Conservation (phyloP, 2,329 filamentous ascomycete genomes). For the Seiridium unicorne region DNA sequence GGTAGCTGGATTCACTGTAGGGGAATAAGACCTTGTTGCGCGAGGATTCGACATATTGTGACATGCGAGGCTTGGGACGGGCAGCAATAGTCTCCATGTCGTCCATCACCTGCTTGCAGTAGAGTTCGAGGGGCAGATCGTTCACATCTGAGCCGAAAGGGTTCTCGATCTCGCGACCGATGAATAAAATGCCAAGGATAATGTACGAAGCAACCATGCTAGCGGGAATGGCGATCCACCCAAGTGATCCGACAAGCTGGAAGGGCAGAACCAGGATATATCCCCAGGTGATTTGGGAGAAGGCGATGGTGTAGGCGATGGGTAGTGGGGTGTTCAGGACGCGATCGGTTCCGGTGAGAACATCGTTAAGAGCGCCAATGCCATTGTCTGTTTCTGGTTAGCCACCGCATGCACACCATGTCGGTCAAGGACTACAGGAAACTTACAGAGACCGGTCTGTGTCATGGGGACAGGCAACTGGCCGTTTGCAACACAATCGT, state of each 20-base stretch:
- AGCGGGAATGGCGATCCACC: slow-evolving; percentile 76
- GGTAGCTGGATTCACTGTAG: slow-evolving; percentile 29
- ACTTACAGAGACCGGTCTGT: slow-evolving; percentile 52
- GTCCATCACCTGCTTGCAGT: slow-evolving; percentile 70
- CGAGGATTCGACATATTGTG: slow-evolving; percentile 45
- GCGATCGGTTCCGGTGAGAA: slow-evolving; percentile 70
- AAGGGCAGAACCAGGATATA: slow-evolving; percentile 81
- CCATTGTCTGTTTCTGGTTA: slow-evolving; percentile 45
- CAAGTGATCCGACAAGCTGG: slow-evolving; percentile 65
- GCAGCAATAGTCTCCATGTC: slow-evolving; percentile 75
- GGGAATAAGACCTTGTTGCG: slow-evolving; percentile 53
- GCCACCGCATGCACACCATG: slow-evolving; percentile 27
- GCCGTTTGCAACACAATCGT: slow-evolving; percentile 55
- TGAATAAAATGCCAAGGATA: slow-evolving; percentile 72
- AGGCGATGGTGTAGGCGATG: slow-evolving; percentile 79
- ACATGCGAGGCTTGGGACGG: slow-evolving; percentile 46
- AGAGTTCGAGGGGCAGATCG: slow-evolving; percentile 73
- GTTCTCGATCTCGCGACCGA: slow-evolving; percentile 81
- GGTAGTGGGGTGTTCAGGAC: slow-evolving; percentile 81
- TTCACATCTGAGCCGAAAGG: slow-evolving; percentile 84
- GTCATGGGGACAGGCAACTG: slow-evolving; percentile 57
- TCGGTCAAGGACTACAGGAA: slow-evolving; percentile 9
- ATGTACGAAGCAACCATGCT: slow-evolving; percentile 74
- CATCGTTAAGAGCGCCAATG: slow-evolving; percentile 67
- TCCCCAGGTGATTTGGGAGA: slow-evolving; percentile 82